These are phyloP conservation scores for Alternaria ethzedia DNA, from an alignment of 2,329 filamentous ascomycete species.

Conservation along the genomic window DNA sequence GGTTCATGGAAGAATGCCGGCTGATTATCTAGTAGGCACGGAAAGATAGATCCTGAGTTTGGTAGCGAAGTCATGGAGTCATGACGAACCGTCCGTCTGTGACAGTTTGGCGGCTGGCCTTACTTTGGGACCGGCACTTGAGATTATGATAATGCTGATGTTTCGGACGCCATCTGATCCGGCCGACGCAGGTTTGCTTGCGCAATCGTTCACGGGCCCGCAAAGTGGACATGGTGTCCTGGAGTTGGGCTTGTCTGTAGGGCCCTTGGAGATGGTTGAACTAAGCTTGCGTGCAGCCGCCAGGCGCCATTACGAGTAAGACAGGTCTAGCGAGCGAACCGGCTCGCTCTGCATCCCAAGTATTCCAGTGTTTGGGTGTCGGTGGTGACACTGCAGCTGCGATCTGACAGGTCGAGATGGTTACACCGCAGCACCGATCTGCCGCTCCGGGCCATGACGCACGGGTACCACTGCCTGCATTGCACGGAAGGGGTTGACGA, in stretches of 20 bases:
- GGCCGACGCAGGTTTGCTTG: conserved; percentile 19
- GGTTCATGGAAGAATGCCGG: conserved; percentile 1
- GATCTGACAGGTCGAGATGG: not conserved
- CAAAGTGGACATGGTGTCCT: conserved; percentile 2
- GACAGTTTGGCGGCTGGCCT: conserved; percentile 10
- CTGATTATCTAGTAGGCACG: not conserved
- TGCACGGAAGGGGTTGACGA: not conserved
- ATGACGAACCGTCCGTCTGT: conserved; percentile 3
- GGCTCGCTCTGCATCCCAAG: conserved; percentile 4
- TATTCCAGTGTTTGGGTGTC: conserved; percentile 6
- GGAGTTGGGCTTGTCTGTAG: not conserved
- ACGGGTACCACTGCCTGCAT: not conserved
- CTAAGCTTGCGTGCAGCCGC: conserved; percentile 25
- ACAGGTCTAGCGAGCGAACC: conserved; percentile 22
- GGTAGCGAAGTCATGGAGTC: not conserved
- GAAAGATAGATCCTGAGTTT: not conserved
- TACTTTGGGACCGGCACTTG: conserved; percentile 5
- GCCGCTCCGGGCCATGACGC: conserved; percentile 11
- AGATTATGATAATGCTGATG: conserved; percentile 1
- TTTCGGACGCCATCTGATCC: conserved; percentile 9
- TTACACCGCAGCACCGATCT: conserved; percentile 7
- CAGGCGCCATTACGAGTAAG: conserved; percentile 9
- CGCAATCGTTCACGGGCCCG: conserved; percentile 31
- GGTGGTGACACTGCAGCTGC: conserved; percentile 12
- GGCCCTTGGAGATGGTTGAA: conserved; percentile 10